Evolutionary conservation across 2,329 filamentous ascomycete species (phyloP).

Genomic region (Huntiella decipiens): DNA sequence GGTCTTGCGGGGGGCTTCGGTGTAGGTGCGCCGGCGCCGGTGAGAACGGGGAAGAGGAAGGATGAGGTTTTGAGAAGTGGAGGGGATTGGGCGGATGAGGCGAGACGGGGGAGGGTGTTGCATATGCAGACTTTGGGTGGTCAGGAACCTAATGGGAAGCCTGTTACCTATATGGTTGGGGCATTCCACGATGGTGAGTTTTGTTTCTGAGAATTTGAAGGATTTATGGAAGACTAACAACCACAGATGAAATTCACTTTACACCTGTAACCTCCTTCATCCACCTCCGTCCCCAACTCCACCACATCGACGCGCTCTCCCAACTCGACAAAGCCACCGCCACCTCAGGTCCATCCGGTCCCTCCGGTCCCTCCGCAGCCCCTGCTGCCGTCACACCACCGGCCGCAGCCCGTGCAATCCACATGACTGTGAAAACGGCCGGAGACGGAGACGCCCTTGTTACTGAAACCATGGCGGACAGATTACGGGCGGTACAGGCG

Average conservation of each 20-base stretch:
- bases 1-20: slow-evolving; percentile 58
- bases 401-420: slow-evolving; percentile 49
- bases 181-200: slow-evolving; percentile 63
- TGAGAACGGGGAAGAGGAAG: slow-evolving; percentile 18
- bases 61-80: slow-evolving; percentile 21
- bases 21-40: slow-evolving; percentile 29
- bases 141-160: slow-evolving; percentile 48
- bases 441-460: slow-evolving; percentile 46
- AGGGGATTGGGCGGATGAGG: slow-evolving; percentile 47
- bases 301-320: slow-evolving; percentile 71
- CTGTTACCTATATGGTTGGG: slow-evolving; percentile 76
- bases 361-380: slow-evolving; percentile 16
- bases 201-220: background rate
- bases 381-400: slow-evolving; percentile 1
- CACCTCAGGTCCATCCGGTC: slow-evolving; percentile 19
- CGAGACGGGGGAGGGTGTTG: slow-evolving; percentile 52
- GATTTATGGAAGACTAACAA: slow-evolving; percentile 12
- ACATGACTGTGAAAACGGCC: slow-evolving; percentile 69
- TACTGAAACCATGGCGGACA: slow-evolving; percentile 53
- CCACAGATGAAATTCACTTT: slow-evolving; percentile 61
- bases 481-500: slow-evolving; percentile 58
- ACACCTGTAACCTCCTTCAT: slow-evolving; percentile 68
- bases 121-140: slow-evolving; percentile 72
- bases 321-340: slow-evolving; percentile 42
- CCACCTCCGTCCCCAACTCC: slow-evolving; percentile 77